Evolutionary conservation across 2,329 filamentous ascomycete genomes (phyloP).

Genomic region (Aspergillus thermomutatus): DNA sequence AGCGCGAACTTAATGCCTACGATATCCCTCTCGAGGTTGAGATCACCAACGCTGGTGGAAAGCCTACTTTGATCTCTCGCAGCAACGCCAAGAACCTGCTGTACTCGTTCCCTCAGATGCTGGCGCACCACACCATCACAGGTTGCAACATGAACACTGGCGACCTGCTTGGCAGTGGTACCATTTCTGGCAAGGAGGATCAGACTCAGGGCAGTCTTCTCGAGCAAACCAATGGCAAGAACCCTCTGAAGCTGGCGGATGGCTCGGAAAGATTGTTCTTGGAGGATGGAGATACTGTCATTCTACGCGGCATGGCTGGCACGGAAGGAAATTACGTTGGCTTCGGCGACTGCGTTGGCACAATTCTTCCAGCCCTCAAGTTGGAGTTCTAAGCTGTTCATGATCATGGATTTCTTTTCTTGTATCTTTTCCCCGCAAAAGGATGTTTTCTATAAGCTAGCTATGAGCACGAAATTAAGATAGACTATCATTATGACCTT

Average conservation of each 20-base stretch:
- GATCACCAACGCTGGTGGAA: conserved; percentile 43
- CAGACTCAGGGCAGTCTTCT: conserved; percentile 65
- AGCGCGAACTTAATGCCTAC: conserved; percentile 55
- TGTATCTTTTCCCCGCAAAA: conserved; percentile 4
- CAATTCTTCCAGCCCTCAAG: conserved; percentile 50
- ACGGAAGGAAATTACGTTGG: conserved; percentile 67
- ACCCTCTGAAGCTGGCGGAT: conserved; percentile 56
- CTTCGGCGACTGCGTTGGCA: conserved; percentile 70
- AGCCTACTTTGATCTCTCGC: conserved; percentile 56
- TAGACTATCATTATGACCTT: background rate
- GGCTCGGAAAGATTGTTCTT: conserved; percentile 69
- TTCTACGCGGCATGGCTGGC: conserved; percentile 64
- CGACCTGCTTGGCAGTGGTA: conserved; percentile 74
- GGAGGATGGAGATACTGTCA: conserved; percentile 69
- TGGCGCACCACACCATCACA: conserved; percentile 73
- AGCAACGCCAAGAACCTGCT: conserved; percentile 66
- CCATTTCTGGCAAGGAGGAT: conserved; percentile 64
- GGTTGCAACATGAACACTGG: conserved; percentile 72
- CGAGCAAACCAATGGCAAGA: conserved; percentile 70
- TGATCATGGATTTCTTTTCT: conserved; percentile 1
- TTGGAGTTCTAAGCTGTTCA: conserved; percentile 16
- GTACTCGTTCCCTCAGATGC: conserved; percentile 82
- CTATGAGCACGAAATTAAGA: conserved; percentile 2
- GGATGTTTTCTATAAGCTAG: conserved; percentile 4
- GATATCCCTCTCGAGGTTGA: conserved; percentile 69